Base-by-base conservation (phyloP, 805 yeast species). In the Candida nemodendra region DNA sequence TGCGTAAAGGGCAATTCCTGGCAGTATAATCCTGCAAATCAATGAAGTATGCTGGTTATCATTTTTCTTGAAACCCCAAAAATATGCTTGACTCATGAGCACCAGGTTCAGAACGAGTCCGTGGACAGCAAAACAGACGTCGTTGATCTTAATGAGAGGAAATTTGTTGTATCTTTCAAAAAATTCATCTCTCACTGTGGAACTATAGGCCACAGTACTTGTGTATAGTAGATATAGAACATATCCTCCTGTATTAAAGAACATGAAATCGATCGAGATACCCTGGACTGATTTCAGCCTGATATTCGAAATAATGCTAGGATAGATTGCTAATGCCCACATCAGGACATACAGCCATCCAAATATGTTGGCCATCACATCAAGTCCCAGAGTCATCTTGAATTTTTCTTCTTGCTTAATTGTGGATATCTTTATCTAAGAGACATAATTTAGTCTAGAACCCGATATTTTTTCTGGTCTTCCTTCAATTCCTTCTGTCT, bases 281-380 rank as follows among this genome's bases (percentile, higher is more conserved):
- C 68, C 68, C 35, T 62, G 64, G 15, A 63, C 60, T 2, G 62
- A 55, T 35, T 53, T 54, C 36, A 61, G 34, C 24, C 45, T 50
- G 29, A 53, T 48, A 40, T 62, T 62, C 18, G 63, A 53, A 3
- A 63, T 41, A 16, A 62, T 32, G 7, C 61, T 62, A 1, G 66
- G 66, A 43, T 56, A 61, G n/a, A 49, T 48, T 3, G 62, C 55
- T 13, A 57, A 33, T 0, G 62, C 59, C 66, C 66, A 63, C 2
- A 50, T 43, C 1, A 49, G 4, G 11, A 61, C 59, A 34, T 60
- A 59, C 1, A 44, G 14, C 62, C 65, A 62, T 4, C 68, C 68
- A 24, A 51, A 42, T 5, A 38, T 13, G 12, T 44, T 42, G 5
- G 62, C 50, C 4, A 59, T 4, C 3, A 30, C n/a, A 3, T 30